Evolutionary conservation across 148 eudicot genomes (phyloP).

Genomic region (Bassia scoparia): DNA sequence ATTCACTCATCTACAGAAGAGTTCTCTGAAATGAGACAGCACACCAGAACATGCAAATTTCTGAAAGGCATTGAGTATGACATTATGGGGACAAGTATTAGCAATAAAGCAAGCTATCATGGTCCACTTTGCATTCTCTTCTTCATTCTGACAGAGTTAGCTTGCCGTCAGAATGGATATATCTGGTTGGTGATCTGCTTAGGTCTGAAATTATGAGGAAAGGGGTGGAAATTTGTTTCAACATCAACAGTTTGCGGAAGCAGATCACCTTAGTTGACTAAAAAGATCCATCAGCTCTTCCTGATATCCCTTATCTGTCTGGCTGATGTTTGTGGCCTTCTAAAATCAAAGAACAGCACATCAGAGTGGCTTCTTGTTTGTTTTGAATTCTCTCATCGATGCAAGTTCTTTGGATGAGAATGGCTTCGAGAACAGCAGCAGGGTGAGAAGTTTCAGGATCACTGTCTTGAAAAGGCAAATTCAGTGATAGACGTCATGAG

Average conservation of each 20-base stretch:
- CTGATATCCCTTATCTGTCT: conserved; percentile 71
- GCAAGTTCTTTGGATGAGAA: conserved; percentile 85
- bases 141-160: conserved; percentile 82
- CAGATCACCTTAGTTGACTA: conserved; percentile 65
- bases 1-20: conserved; percentile 79
- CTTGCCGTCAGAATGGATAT: conserved; percentile 84
- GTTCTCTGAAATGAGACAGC: conserved; percentile 61
- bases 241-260: conserved; percentile 64
- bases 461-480: conserved; percentile 78
- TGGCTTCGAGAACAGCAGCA: conserved; percentile 43
- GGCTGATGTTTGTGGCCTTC: conserved; percentile 96
- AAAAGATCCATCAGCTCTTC: conserved; percentile 59
- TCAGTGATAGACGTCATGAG: conserved; percentile 93
- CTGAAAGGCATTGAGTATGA: conserved; percentile 52
- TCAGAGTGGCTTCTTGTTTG: conserved; percentile 86
- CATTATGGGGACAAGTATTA: conserved; percentile 38
- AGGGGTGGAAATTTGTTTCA: conserved; percentile 48
- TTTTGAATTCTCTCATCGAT: conserved; percentile 88
- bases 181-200: conserved; percentile 91
- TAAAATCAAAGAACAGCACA: conserved; percentile 71
- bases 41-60: conserved; percentile 64
- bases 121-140: conserved; percentile 97
- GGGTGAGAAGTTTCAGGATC: conserved; percentile 33
- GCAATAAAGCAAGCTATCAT: conserved; percentile 62
- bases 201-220: conserved; percentile 69